Percentiles rank a stretch among this genome's conserved stretches.
These are phyloP conservation scores for Dianthus caryophyllus DNA, from an alignment of 148 eudicot genomes.

Conservation along the genomic window DNA sequence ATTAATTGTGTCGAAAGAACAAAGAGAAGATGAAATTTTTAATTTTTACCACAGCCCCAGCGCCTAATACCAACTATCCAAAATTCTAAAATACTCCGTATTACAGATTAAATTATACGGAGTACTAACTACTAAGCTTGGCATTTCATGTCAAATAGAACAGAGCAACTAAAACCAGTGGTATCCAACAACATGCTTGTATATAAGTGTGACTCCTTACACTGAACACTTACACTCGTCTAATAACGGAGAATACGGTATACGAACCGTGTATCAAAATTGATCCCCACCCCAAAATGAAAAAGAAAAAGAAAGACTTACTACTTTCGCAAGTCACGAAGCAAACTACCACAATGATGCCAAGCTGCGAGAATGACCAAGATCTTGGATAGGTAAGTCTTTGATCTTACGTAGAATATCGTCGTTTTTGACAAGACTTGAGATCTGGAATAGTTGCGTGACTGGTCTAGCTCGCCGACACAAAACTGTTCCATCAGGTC, in stretches of 20 bases:
- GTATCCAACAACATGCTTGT: neutral
- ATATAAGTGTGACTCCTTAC: neutral
- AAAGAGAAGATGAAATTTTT: too few relatives aligned
- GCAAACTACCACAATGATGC: constrained; percentile 53
- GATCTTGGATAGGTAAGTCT: constrained; percentile 49
- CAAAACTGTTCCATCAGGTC: constrained; percentile 63
- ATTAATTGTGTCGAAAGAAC: too few relatives aligned
- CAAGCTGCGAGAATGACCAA: constrained; percentile 61
- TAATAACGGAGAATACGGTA: neutral
- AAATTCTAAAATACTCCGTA: too few relatives aligned
- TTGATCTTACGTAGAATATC: constrained; percentile 35
- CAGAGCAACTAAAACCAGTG: neutral
- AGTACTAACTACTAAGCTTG: too few relatives aligned
- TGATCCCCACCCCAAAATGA: constrained; percentile 3
- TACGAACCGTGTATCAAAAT: constrained; percentile 22
- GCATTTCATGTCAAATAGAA: neutral
- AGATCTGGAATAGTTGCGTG: constrained; percentile 44
- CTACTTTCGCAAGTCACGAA: constrained; percentile 58
- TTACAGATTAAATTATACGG: too few relatives aligned
- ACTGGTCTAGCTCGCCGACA: constrained; percentile 75
- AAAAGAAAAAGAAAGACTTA: neutral
- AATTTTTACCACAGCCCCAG: too few relatives aligned
- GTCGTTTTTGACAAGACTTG: constrained; percentile 25
- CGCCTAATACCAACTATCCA: too few relatives aligned
- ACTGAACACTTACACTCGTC: neutral